A percentile compares a stretch with the other conserved stretches of the same genome.
Conservation (phyloP, 164 flowering plant genomes). For the Aristolochia fimbriata region DNA sequence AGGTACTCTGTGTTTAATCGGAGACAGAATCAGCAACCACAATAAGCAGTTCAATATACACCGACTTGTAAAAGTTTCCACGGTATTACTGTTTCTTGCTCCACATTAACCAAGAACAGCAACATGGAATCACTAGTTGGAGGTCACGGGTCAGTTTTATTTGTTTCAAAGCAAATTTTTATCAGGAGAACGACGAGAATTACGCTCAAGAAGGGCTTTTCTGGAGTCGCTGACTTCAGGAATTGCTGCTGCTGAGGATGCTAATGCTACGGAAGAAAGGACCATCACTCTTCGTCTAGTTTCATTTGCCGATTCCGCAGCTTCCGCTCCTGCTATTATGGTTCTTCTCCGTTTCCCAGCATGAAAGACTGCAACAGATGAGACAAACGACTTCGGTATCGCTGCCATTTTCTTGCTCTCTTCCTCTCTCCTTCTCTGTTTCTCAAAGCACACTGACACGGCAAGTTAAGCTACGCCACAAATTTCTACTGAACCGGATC, state of each 20-base stretch:
- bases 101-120: too few species aligned
- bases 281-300: not conserved
- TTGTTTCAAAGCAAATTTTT: too few species aligned
- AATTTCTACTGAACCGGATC: not conserved
- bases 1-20: conserved; percentile 36
- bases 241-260: not conserved
- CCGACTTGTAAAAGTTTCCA: not conserved
- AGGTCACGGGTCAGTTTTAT: too few species aligned
- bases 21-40: too few species aligned
- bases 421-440: not conserved
- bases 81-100: not conserved
- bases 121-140: too few species aligned
- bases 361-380: not conserved
- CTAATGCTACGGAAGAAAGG: not conserved
- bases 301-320: not conserved
- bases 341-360: not conserved
- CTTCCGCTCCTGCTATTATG: not conserved
- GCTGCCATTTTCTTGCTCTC: not conserved
- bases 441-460: too few species aligned
- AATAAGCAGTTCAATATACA: too few species aligned
- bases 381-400: not conserved
- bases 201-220: conserved; percentile 7
- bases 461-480: not conserved
- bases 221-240: conserved; percentile 7
- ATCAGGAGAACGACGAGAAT: not conserved